Conservation (phyloP, 305 asterid species). For the Petunia hybrid region DNA sequence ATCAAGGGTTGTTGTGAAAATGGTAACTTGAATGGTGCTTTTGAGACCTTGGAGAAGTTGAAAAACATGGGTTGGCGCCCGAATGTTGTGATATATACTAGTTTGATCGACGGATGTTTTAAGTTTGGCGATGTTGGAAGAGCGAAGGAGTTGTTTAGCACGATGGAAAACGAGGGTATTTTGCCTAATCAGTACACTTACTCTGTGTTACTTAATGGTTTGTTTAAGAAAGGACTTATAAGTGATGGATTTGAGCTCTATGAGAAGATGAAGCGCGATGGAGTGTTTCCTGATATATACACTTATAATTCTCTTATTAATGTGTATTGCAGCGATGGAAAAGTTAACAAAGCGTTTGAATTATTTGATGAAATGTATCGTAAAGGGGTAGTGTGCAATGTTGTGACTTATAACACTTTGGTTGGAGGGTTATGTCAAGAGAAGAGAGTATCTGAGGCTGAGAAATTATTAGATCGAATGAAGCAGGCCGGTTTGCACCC, state of each 20-base stretch:
- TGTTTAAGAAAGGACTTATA: slow-evolving; percentile 60
- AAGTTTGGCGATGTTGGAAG: slow-evolving; percentile 56
- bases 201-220: slow-evolving; percentile 67
- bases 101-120: slow-evolving; percentile 72
- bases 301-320: slow-evolving; percentile 62
- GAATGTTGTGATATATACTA: slow-evolving; percentile 70
- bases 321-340: slow-evolving; percentile 51
- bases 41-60: slow-evolving; percentile 52
- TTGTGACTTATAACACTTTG: slow-evolving; percentile 68
- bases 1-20: slow-evolving; percentile 70
- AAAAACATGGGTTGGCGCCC: slow-evolving; percentile 52
- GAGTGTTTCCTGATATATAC: slow-evolving; percentile 63
- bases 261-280: slow-evolving; percentile 67
- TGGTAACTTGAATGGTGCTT: slow-evolving; percentile 55
- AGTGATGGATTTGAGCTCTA: slow-evolving; percentile 68
- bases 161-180: slow-evolving; percentile 58
- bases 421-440: slow-evolving; percentile 62
- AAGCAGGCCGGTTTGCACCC: slow-evolving; percentile 55
- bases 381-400: slow-evolving; percentile 60
- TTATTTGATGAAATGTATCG: slow-evolving; percentile 63
- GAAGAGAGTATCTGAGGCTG: slow-evolving; percentile 52
- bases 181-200: slow-evolving; percentile 69
- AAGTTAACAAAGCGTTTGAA: slow-evolving; percentile 49
- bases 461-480: slow-evolving; percentile 55
- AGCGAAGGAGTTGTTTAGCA: slow-evolving; percentile 55